Base-by-base conservation (phyloP, 1,284 basidiomycete genomes). In the Leccinum fallax region DNA sequence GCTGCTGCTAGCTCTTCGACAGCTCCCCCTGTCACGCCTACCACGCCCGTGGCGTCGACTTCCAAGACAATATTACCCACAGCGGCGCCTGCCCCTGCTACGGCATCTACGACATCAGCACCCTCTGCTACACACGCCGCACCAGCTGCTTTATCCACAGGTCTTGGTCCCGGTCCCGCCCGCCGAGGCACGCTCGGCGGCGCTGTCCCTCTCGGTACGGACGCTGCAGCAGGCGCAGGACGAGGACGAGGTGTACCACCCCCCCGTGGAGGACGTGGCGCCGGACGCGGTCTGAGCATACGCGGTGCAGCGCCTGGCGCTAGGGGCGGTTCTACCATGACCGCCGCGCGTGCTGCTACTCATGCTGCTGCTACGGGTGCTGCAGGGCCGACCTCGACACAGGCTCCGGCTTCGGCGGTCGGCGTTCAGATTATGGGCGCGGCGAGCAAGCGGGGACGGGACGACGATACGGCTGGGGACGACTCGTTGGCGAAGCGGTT, bases 401-500 rank as follows among this genome's bases (percentile, higher is more conserved):
- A 46, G 11, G 4, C 43, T 21, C 43, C 19, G 6, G 43, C 43
- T 21, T 21, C 43, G 43, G 11, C 43, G 3, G 53, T 70, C 4
- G 76, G 74, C 11, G 81, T 89, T 43, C 83, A 83, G 5, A 90
- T 90, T 57, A 82, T 85, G 68, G 89, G 89, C 19, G 88, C 87
- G 11, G 87, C 88, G 13, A 77, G 69, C 21, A 92, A 92, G 68
- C 83, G 90, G 21, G 81, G 84, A 46, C 80, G 89, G 21, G 90
- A 90, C 59, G 85, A 88, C 46, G 80, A 76, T 19, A 56, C 71
- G 5, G 76, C 78, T 1, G 64, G 74, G 0, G 86, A 87, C 36
- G 85, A 87, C 66, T 85, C 88, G 5, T 77, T 91, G 19, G 87
- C 84, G 0, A 92, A 92, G 69, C 83, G 90, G 43, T 66, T 90